Percentiles rank a stretch among this genome's conserved stretches.
Conservation (phyloP, 2,329 filamentous ascomycete genomes). For the Botrytis fabae region DNA sequence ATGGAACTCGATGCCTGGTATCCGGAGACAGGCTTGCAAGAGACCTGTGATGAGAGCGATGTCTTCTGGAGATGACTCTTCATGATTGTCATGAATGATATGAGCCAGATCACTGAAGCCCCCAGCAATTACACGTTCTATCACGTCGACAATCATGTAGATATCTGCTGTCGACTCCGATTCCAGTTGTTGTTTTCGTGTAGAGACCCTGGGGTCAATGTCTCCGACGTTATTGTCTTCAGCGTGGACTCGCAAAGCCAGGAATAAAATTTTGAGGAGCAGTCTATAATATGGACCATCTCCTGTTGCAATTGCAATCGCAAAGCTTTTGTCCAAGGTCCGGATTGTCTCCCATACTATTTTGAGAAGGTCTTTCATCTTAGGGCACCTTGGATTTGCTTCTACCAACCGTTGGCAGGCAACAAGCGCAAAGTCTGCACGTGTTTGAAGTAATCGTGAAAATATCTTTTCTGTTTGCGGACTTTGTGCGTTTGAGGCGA, state of each 20-base stretch:
- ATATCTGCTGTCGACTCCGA: constrained; percentile 42
- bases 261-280: constrained; percentile 80
- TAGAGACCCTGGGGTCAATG: constrained; percentile 31
- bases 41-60: constrained; percentile 85
- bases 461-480: constrained; percentile 81
- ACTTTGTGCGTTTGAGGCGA: constrained; percentile 72
- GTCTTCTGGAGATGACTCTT: constrained; percentile 70
- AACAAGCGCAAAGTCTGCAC: constrained; percentile 79
- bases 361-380: constrained; percentile 55
- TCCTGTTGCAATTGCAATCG: constrained; percentile 55
- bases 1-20: constrained; percentile 73
- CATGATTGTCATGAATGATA: constrained; percentile 74
- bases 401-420: constrained; percentile 77
- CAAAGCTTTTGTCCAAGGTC: constrained; percentile 56
- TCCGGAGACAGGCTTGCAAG: constrained; percentile 76
- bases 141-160: constrained; percentile 62
- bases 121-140: constrained; percentile 75
- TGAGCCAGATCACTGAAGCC: constrained; percentile 81
- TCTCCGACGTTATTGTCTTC: constrained; percentile 29
- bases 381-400: constrained; percentile 49
- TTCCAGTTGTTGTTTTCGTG: constrained; percentile 26
- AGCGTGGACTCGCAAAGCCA: constrained; percentile 68
- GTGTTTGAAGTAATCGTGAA: constrained; percentile 69
- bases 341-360: constrained; percentile 62
- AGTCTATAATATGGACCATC: constrained; percentile 76